Evolutionary conservation across 768 basidiomycete species (phyloP), one percentile per base, ranked within the genome.

Genomic region (Clitopilus passeckerianus): DNA sequence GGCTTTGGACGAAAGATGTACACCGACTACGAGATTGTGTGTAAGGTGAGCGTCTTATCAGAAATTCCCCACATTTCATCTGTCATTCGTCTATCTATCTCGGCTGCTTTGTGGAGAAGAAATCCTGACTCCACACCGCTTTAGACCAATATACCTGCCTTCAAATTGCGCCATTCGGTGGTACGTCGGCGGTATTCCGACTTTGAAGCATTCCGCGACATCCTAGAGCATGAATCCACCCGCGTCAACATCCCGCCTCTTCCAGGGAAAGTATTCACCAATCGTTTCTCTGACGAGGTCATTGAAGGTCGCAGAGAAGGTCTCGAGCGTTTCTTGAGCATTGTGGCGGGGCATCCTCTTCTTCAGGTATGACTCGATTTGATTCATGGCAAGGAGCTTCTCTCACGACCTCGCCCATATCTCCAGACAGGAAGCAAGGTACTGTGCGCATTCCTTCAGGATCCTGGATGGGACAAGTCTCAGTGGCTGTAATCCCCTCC

Each of bases 1-100:
- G 95, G 95, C 30, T 94, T 95, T 67, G 96, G 97, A 27, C 81
- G 97, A 67, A 98, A 98, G 82, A 96, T 96, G 95, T 99, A 92
- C 75, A 99, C 97, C 43, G 96, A 98, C 80, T 98, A 98, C 69
- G 97, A 99, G 77, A 89, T 99, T 59, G 89, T 98, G 50, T 97
- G 94, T 83, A 95, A 95, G 86, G 95, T 91, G 59, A 62, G 80
- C 68, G 62, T 34, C 8, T 22, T 55, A 57, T 33, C 27, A 8
- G 22, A 16, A 15, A 18, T 53, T 34, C 57, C 54, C 34, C 24
- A 54, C 34, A 34, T 53, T 33, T 57, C 24, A 57, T 30, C 23
- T 16, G 9, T 23, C 30, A 52, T 34, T 57, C 64, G 14, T 9
- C 56, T 54, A 30, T 30, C 27, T 30, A 4, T 7, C 7, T 30